Percentiles rank a stretch among this genome's conserved stretches.
phyloP scores from a whole-genome alignment of 2,329 filamentous ascomycete genomes.

The Penicillium sp. region DNA sequence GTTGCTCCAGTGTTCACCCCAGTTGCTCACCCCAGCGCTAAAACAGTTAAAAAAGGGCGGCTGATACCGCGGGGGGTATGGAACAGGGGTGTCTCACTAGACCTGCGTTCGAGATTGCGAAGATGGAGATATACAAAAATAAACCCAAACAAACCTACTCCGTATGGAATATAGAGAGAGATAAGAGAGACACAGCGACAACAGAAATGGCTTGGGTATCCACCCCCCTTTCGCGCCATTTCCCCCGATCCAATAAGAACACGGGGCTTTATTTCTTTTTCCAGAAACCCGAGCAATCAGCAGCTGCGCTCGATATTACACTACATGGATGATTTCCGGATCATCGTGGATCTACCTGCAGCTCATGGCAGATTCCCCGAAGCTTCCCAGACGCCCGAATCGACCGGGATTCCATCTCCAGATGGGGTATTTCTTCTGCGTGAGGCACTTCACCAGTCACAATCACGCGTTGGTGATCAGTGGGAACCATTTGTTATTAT shows the following conservation, averaged over 20 bases:
- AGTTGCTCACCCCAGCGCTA: not conserved
- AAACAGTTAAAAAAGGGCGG: not conserved
- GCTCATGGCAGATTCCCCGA: slow-evolving; percentile 17
- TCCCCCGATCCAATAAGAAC: slow-evolving; percentile 4
- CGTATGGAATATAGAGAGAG: too few relatives aligned
- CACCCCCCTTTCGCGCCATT: not conserved
- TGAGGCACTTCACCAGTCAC: slow-evolving; percentile 1
- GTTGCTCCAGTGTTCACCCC: too few relatives aligned
- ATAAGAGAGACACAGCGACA: too few relatives aligned
- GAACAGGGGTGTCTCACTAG: not conserved
- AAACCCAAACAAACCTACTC: not conserved
- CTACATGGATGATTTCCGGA: slow-evolving; percentile 18
- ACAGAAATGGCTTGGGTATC: too few relatives aligned
- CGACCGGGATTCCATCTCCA: slow-evolving; percentile 8
- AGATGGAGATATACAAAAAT: not conserved
- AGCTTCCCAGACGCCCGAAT: slow-evolving; percentile 10
- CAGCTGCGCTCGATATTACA: not conserved
- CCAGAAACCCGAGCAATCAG: slow-evolving; percentile 12
- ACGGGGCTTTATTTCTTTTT: not conserved
- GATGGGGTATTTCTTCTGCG: slow-evolving; percentile 9
- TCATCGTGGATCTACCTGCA: slow-evolving; percentile 23
- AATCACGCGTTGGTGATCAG: slow-evolving; percentile 1
- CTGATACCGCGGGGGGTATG: not conserved
- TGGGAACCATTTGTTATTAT: not conserved
- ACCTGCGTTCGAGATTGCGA: not conserved